These are phyloP conservation scores for Passiflora organensis DNA, from an alignment of 345 rosid species.

Conservation along the genomic window DNA sequence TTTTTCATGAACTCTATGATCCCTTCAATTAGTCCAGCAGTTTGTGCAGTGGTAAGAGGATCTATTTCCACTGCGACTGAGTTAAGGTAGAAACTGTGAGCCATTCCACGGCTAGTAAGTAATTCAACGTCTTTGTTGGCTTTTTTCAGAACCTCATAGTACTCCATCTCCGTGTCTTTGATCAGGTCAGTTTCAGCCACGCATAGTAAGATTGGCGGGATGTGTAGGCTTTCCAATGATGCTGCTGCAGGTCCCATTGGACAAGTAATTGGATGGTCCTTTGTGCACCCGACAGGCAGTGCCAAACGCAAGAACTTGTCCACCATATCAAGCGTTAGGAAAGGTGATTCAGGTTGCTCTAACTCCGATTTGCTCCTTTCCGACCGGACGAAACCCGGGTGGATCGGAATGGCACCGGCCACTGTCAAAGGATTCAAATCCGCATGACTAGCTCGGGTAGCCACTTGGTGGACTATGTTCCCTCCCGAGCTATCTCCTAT, in stretches of 20 bases:
- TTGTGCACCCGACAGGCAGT: constrained; percentile 39
- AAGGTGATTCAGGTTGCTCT: constrained; percentile 52
- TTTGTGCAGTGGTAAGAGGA: constrained; percentile 30
- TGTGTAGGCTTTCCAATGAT: constrained; percentile 27
- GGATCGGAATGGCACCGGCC: constrained; percentile 27
- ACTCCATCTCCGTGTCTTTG: constrained; percentile 53
- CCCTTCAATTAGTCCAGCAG: constrained; percentile 32
- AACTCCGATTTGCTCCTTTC: constrained; percentile 56
- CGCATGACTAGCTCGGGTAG: constrained; percentile 18
- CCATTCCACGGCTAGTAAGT: constrained; percentile 41
- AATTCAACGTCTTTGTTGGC: constrained; percentile 43
- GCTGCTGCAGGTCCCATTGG: constrained; percentile 53
- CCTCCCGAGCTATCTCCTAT: constrained; percentile 34
- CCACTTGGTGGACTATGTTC: constrained; percentile 29
- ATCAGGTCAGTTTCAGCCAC: constrained; percentile 52
- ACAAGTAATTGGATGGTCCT: constrained; percentile 52
- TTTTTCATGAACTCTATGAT: constrained; percentile 32
- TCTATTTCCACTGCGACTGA: constrained; percentile 47
- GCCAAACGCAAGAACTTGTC: constrained; percentile 48
- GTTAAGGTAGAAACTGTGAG: constrained; percentile 57
- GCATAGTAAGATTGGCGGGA: constrained; percentile 47
- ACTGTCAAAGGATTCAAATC: constrained; percentile 13
- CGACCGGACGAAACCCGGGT: constrained; percentile 38
- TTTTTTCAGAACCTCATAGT: constrained; percentile 45
- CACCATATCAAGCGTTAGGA: constrained; percentile 50